Base-by-base conservation (phyloP, 176 grass and related monocot genomes). In the Otatea glauca region DNA sequence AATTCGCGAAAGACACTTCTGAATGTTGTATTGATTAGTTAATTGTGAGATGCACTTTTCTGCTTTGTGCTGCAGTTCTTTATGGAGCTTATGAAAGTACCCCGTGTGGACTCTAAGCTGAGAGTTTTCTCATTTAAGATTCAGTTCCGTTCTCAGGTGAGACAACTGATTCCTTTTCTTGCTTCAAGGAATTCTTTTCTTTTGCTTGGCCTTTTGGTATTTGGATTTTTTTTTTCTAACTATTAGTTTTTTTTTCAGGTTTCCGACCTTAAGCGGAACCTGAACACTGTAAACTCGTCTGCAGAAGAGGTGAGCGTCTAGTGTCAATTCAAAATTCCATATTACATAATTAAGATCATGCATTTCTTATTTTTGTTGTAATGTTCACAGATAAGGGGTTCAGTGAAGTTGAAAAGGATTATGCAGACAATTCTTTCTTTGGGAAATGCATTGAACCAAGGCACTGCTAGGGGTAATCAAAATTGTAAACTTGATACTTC, bases 371-470 rank as follows among this genome's bases (percentile, higher is more conserved):
- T 65, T 75, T 72, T 82, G 24, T 24, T 66, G 75, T 73, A 17
- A 81, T 86, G 61, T 91, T 86, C 34, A 79, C 55, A 98, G 96
- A 95, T 98, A 87, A 95, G 88, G 81, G 83, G 93, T 89, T 98
- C 96, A 72, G 75, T 85, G 32, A 98, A 98, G 85, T 90, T 98
- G 72, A 98, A 95, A 95, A 98, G 93, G 73, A 95, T 96, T 77
- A 96, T 98, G 96, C 93, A 98, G 79, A 98, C 96, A 38, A 98
- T 98, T 90, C 93, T 98, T 84, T 98, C 96, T 78, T 87, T 98
- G 70, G 96, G 96, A 78, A 98, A 98, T 95, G 96, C 96, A 51
- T 85, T 98, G 83, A 98, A 98, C 81, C 96, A 98, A 91, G 96
- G 96, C 58, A 98, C 96, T 86, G 96, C 96, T 32, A 93, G 96